These are phyloP conservation scores for Xylariaceae sp. DNA, from an alignment of 2,329 filamentous ascomycete species.

Conservation along the genomic window DNA sequence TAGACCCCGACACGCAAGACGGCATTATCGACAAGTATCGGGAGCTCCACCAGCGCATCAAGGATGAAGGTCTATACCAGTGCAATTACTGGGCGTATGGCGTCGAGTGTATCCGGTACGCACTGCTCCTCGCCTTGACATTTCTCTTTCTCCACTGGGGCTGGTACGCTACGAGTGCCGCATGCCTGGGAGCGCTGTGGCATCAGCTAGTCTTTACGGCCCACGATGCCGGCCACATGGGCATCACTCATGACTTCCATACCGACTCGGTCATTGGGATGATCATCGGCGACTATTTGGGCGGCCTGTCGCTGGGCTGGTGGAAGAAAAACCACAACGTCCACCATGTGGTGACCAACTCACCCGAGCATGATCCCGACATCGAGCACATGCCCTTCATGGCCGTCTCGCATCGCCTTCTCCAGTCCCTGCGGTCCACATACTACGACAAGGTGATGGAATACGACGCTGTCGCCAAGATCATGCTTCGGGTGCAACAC, in stretches of 20 bases:
- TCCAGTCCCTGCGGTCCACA: constrained; percentile 66
- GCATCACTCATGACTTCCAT: constrained; percentile 87
- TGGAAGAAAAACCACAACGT: constrained; percentile 98
- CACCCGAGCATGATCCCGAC: constrained; percentile 91
- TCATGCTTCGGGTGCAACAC: constrained; percentile 67
- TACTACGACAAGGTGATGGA: constrained; percentile 79
- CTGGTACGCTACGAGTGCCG: constrained; percentile 65
- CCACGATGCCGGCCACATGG: constrained; percentile 96
- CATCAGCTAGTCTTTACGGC: constrained; percentile 91
- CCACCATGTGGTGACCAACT: constrained; percentile 93
- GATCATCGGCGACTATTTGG: constrained; percentile 81
- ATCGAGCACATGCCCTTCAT: constrained; percentile 90
- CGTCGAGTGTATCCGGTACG: constrained; percentile 68
- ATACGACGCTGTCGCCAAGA: constrained; percentile 68
- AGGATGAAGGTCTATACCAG: constrained; percentile 69
- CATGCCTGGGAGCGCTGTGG: constrained; percentile 80
- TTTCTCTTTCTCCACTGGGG: constrained; percentile 55
- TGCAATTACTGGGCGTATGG: constrained; percentile 80
- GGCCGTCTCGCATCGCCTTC: constrained; percentile 76
- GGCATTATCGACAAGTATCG: constrained; percentile 77
- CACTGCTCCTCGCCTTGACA: constrained; percentile 57
- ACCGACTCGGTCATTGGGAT: constrained; percentile 83
- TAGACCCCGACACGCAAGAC: constrained; percentile 69
- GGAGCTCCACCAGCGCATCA: constrained; percentile 65
- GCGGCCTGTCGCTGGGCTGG: constrained; percentile 88